A percentile compares a stretch with the other conserved stretches of the same genome.
Conservation (phyloP, 2,329 filamentous ascomycete genomes). For the Huntiella omanensis region DNA sequence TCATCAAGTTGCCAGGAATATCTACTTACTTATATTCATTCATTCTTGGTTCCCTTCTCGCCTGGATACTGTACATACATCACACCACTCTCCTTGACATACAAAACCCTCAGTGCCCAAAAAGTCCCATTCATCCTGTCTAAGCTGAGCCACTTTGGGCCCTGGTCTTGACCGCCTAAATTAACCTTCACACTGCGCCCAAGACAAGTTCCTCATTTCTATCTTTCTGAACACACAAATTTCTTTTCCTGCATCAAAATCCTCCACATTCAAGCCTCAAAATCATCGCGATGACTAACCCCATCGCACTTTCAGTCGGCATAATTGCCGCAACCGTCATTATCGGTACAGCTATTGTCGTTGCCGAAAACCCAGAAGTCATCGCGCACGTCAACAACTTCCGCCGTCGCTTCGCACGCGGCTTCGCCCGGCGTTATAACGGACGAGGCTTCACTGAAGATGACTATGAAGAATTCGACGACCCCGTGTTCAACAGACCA, state of each 20-base stretch:
- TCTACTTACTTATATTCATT: no score
- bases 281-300: constrained; percentile 22
- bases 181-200: no score
- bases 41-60: no score
- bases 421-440: constrained; percentile 34
- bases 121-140: no score
- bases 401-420: constrained; percentile 38
- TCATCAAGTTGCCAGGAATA: no score
- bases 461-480: constrained; percentile 19
- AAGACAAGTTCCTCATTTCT: no score
- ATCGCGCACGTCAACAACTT: constrained; percentile 42
- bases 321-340: constrained; percentile 38
- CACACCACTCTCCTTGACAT: no score
- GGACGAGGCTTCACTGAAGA: constrained; percentile 30
- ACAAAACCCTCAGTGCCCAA: no score
- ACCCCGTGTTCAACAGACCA: constrained; percentile 44
- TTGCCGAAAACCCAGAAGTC: constrained; percentile 46
- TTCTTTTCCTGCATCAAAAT: background rate
- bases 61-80: no score
- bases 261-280: background rate
- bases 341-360: constrained; percentile 36
- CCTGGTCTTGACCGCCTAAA: no score
- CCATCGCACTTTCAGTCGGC: constrained; percentile 35
- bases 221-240: no score
- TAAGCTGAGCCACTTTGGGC: no score